These are phyloP conservation scores for Fagopyrum tataricum DNA, from an alignment of 148 eudicot species.

Conservation along the genomic window DNA sequence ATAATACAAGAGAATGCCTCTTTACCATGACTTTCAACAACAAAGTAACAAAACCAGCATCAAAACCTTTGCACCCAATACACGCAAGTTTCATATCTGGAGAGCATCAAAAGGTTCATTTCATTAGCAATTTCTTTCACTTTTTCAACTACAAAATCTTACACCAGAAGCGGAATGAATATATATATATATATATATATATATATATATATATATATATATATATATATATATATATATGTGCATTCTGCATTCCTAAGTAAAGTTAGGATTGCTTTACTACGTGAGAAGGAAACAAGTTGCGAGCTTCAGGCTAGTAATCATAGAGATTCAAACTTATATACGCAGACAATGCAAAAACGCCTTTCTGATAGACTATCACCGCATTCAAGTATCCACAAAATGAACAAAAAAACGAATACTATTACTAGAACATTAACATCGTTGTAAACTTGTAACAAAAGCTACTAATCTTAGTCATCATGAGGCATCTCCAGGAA, in stretches of 20 bases:
- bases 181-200: too few species aligned
- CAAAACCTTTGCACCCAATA: not conserved
- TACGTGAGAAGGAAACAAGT: not conserved
- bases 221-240: too few species aligned
- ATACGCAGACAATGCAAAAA: not conserved
- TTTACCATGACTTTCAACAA: not conserved
- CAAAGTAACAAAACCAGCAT: not conserved
- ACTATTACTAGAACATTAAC: not conserved
- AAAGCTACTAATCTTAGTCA: conserved; percentile 7
- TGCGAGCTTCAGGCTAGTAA: not conserved
- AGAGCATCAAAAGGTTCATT: not conserved
- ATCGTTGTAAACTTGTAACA: not conserved
- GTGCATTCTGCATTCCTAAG: not conserved
- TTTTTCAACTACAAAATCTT: conserved; percentile 7
- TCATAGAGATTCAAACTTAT: not conserved
- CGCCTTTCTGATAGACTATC: not conserved
- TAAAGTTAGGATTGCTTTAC: conserved; percentile 4
- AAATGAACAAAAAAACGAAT: not conserved
- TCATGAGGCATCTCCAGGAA: conserved; percentile 29
- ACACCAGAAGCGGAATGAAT: not conserved
- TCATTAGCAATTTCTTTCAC: not conserved
- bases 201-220: too few species aligned
- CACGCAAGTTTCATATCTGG: not conserved
- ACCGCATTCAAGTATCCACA: not conserved
- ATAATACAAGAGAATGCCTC: not conserved